Evolutionary conservation across 805 yeast genomes (phyloP), one percentile per base, ranked within the genome.

Genomic region (Scheffersomyces ergatensis): DNA sequence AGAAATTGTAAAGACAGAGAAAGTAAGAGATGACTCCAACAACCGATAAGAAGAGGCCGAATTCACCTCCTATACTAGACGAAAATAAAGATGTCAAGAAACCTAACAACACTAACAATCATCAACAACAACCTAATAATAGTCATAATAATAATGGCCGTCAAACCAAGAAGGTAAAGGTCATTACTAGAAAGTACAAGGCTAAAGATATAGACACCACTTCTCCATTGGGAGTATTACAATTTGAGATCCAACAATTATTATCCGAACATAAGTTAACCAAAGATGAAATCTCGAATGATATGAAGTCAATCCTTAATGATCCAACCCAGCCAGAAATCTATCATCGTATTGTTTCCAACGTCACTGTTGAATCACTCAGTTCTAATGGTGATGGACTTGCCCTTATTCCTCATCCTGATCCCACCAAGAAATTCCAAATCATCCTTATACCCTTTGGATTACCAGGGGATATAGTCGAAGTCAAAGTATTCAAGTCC

Each of bases 361-460:
- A 80, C 42, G 89, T 88, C 15, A 62, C 74, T 44, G 71, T 93
- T 36, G 51, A 75, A 24, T 70, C 68, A 34, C 63, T 85, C 13
- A 70, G 88, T 9, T 83, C 96, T 2, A 86, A 81, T 46, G 98
- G 98, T 40, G 96, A 89, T 47, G 97, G 97, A 1, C 52, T 92
- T 17, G 96, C 86, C 0, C 44, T 89, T 4, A 72, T 85, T 36
- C 65, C 73, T 4, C 81, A 82, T 50, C 90, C 93, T 1, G 76
- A 70, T 15, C 49, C 53, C 14, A 41, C 48, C 1, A 55, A 58
- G 13, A 61, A 57, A 40, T 68, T 69, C 38, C 90, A 85, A 58
- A 70, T 90, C 7, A 89, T 82, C 1, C 66, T 88, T 3, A 77
- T 93, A 6, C 99, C 99, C 16, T 93, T 86, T 66, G 85, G 89